Evolutionary conservation across 345 rosid species (phyloP), one percentile per base, ranked within the genome.

Genomic region (Populus euphratica): DNA sequence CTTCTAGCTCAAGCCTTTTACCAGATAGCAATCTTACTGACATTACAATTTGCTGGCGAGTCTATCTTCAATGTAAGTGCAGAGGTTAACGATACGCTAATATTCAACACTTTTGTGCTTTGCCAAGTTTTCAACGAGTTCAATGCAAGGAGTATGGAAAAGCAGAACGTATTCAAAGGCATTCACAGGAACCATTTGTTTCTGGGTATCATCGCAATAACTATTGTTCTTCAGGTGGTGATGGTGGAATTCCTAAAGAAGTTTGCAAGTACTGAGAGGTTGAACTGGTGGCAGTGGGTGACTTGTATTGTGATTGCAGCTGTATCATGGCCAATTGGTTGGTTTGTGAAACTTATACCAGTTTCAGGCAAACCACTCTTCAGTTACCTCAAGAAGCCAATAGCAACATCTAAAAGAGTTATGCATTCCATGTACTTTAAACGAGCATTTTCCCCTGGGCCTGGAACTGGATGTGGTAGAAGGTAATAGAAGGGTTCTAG

Each of bases 231-330:
- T 76, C 94, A 91, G 82, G 90, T 89, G 52, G 81, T 88, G 74
- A 86, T 89, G 92, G 91, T 85, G 72, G 91, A 90, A 76, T 87
- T 88, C 79, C 78, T 91, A 2, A 86, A 86, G 85, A 87, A 87
- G 70, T 88, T 88, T 83, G 92, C 93, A 21, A 83, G 81, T 36
- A 89, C 92, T 12, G 88, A 86, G 85, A 84, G 77, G 73, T 75
- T 89, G 80, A 81, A 81, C 49, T 83, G 88, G 79, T 23, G 77
- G 85, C 88, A 90, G 69, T 90, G 92, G 94, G 73, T 83, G 71
- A 54, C 71, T 77, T 90, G 94, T 79, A 82, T 87, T 47, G 70
- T 65, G 64, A 64, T 87, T 62, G 94, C 90, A 69, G 80, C 91
- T 71, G 44, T 89, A 50, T 82, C 94, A 27, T 90, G 91, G 91